Evolutionary conservation across 371 early-diverging fungal genomes (phyloP).

Genomic region (Batkoa obscura): DNA sequence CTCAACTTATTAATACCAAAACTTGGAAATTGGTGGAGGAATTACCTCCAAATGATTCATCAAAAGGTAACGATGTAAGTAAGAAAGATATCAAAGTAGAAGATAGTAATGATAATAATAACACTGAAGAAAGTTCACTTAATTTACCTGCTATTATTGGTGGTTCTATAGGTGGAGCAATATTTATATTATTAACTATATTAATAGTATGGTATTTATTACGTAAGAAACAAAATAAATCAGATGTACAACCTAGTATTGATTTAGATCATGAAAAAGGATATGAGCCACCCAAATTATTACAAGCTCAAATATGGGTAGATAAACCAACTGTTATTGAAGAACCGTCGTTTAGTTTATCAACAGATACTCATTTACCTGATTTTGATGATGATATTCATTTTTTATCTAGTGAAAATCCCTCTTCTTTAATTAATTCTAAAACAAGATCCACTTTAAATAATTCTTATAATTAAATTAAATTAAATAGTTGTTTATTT

Average conservation of each 20-base stretch:
- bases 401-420: no score
- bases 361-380: background rate
- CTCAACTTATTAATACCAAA: background rate
- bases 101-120: background rate
- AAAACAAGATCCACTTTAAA: no score
- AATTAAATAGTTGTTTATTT: no score
- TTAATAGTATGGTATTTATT: no score
- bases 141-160: conserved; percentile 1
- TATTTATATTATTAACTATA: background rate
- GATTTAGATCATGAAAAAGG: background rate
- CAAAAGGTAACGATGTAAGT: background rate
- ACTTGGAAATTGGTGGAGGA: background rate
- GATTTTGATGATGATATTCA: no score
- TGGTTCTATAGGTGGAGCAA: background rate
- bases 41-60: background rate
- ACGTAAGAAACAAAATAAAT: background rate
- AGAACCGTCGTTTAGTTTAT: background rate
- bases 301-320: background rate
- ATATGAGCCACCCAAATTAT: background rate
- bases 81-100: background rate
- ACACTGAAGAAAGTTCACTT: background rate
- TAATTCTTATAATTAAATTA: no score
- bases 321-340: background rate
- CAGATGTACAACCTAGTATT: background rate
- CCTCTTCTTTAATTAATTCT: no score